phyloP scores from a whole-genome alignment of 257 asterid genomes.

The Phtheirospermum japonicum region DNA sequence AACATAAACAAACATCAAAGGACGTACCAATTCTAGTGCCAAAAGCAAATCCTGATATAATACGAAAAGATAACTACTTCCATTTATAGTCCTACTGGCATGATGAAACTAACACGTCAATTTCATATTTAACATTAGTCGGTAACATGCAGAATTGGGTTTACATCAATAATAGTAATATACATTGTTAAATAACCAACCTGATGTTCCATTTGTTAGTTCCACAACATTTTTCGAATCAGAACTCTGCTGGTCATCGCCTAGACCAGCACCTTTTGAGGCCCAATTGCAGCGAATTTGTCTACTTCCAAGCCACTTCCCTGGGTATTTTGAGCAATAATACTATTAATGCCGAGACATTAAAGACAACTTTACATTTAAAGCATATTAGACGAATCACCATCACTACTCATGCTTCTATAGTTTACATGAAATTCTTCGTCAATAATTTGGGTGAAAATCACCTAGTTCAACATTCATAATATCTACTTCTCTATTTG shows the following conservation, averaged over 20 bases:
- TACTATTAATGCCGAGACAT: background rate
- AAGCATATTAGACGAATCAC: conserved; percentile 10
- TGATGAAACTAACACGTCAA: too few relatives aligned
- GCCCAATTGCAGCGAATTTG: conserved; percentile 97
- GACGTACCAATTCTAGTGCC: too few relatives aligned
- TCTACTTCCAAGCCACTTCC: conserved; percentile 88
- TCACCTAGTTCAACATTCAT: background rate
- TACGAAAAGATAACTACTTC: background rate
- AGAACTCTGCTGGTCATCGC: conserved; percentile 53
- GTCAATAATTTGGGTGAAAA: too few relatives aligned
- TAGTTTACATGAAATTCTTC: background rate
- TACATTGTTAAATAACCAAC: conserved; percentile 30
- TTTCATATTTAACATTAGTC: too few relatives aligned
- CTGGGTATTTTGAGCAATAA: conserved; percentile 34
- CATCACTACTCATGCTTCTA: conserved; percentile 8
- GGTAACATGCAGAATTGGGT: too few relatives aligned
- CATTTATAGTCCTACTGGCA: too few relatives aligned
- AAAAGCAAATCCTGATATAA: too few relatives aligned
- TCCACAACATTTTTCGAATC: conserved; percentile 59
- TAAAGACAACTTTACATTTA: conserved; percentile 8
- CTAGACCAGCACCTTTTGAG: conserved; percentile 61
- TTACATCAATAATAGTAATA: too few relatives aligned
- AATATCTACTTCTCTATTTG: conserved; percentile 6
- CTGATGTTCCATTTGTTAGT: conserved; percentile 60
- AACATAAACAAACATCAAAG: conserved; percentile 6